A percentile compares a stretch with the other conserved stretches of the same genome.
These are phyloP conservation scores for Hysterium pulicare DNA, from an alignment of 2,329 filamentous ascomycete genomes.

Conservation along the genomic window DNA sequence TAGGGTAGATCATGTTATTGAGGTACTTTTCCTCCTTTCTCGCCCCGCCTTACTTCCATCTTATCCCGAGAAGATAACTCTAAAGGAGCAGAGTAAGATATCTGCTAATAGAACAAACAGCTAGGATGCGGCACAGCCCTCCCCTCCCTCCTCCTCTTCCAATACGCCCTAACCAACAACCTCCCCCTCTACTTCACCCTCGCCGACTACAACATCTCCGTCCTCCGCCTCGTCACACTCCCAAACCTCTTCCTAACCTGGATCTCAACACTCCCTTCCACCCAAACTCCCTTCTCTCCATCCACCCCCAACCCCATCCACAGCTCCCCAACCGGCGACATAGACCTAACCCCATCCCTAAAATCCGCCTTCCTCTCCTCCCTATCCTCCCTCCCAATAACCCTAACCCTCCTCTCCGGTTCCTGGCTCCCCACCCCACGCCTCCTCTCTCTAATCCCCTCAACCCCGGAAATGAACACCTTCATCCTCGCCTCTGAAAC, in stretches of 20 bases:
- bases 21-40: constrained; percentile 31
- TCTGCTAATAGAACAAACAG: constrained; percentile 38
- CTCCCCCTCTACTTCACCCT: constrained; percentile 59
- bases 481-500: constrained; percentile 72
- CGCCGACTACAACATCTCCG: constrained; percentile 76
- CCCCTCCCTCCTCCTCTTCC: constrained; percentile 68
- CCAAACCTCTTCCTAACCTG: constrained; percentile 75
- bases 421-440: constrained; percentile 60
- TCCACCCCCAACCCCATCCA: constrained; percentile 14
- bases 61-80: neutral
- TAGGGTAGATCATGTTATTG: constrained; percentile 49
- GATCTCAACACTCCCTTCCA: constrained; percentile 30
- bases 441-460: constrained; percentile 58
- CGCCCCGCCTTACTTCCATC: neutral
- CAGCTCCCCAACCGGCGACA: constrained; percentile 46
- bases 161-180: constrained; percentile 53
- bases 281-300: constrained; percentile 10
- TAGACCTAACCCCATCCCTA: constrained; percentile 61
- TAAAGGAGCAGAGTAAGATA: neutral
- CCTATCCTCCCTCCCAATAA: constrained; percentile 52
- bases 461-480: constrained; percentile 36
- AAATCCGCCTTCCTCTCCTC: constrained; percentile 56
- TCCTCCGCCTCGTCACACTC: constrained; percentile 73
- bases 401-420: constrained; percentile 67
- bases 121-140: constrained; percentile 77